Evolutionary conservation across 306 rosid genomes (phyloP), one percentile per base, ranked within the genome.

Genomic region (Malus fusca): DNA sequence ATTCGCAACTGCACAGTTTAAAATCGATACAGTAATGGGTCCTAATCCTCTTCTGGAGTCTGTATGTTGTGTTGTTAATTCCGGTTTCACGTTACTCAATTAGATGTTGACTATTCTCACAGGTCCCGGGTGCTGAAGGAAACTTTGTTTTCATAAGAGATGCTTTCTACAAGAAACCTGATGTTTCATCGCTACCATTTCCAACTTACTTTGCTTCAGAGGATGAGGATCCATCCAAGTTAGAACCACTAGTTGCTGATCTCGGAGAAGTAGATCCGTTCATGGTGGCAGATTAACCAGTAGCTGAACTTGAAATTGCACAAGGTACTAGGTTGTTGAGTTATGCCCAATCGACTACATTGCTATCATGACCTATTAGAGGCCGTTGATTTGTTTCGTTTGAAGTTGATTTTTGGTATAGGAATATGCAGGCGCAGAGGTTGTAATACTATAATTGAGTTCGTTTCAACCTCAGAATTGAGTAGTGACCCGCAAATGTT

Each of bases 51-150:
- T 3, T 2, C 17, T 3, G 33, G 17, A 72, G 37, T 17, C 11
- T 31, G 10, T 76, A 17, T 23, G 64, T 33, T 71, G 6, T 48
- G 3, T 22, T 53, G 28, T n/a, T 55, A 46, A 58, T 25, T 46
- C 74, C 65, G 60, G 75, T 56, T 52, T 77, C 19, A 10, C 19
- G 37, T 61, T 68, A 61, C 67, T 53, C 58, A 17, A 51, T 79
- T 33, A 59, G 40, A 77, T 59, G 6, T 78, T 80, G 80, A 44
- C 79, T 44, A 25, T 55, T 22, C 31, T 31, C 76, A 61, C 90
- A 96, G 99, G 93, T 92, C 70, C 99, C 99, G 0, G 98, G 99
- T 51, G 96, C 99, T 11, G 86, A 91, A 80, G 99, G 98, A 69
- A 92, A 89, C 88, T 96, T 96, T 73, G 93, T 96, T 63, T 96